Base-by-base conservation (phyloP, 257 asterid genomes). In the Solanum commersonii region DNA sequence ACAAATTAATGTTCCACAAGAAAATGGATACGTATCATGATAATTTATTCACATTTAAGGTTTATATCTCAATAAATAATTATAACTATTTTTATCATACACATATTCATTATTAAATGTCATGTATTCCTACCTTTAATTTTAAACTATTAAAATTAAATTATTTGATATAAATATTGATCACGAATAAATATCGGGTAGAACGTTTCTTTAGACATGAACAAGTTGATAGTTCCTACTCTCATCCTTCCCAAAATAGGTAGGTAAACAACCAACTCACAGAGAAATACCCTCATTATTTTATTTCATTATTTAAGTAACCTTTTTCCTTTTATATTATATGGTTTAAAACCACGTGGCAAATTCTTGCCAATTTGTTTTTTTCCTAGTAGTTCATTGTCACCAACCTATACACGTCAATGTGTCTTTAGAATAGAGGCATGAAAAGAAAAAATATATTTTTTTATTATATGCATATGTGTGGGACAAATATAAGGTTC, bases 181-280 rank as follows among this genome's bases (percentile, higher is more conserved):
- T 11, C 72, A 1, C 72, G 13, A 65, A 65, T 65, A n/a, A 68
- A 70, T 70, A 33, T 33, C 1, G 5, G 4, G 23, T 49, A 23
- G 63, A 25, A 42, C 85, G 37, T 46, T 46, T 78, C n/a, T 8
- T 78, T 46, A 15, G 18, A 27, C 40, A 29, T 90, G 83, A 31
- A 84, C 49, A 67, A 88, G 83, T 90, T 90, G 88, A 88, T 88
- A 67, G 60, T 89, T 91, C 29, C 35, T 18, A 49, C 44, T 31
- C 33, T 82, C 44, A 18, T 71, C 79, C 23, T 77, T 29, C 65
- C 76, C 70, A n/a, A 65, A 78, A 37, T 74, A 8, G 33, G 70
- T 78, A 38, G 81, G 89, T 63, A 87, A 78, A 38, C 86, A 65
- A 78, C 89, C 70, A 78, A 37, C 44, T 18, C 44, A 22, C 56